Base-by-base conservation (phyloP, 106 monocot genomes). In the Agapanthus africanus region DNA sequence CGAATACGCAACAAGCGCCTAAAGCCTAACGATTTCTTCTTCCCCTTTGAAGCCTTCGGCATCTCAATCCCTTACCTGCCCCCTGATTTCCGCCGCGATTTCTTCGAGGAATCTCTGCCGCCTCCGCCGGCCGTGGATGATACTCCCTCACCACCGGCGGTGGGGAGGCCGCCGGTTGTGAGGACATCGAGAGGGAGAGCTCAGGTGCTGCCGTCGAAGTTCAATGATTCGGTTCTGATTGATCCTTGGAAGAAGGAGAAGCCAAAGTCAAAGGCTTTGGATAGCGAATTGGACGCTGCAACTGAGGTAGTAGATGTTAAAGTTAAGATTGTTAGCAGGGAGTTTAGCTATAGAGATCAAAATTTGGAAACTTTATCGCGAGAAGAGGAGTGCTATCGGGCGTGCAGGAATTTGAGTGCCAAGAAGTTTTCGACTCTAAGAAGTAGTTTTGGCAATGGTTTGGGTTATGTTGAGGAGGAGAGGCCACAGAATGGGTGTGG, bases 161-260 rank as follows among this genome's bases (percentile, higher is more conserved):
- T n/a, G n/a, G n/a, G n/a, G n/a, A 19, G 37, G 56, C 74, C 68
- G 61, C 81, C 83, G 46, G 40, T 83, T n/a, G 80, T 85, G 63
- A 71, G 81, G 71, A 77, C 80, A 4, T 76, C 76, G 19, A 37
- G 82, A 32, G 85, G 82, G 13, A 69, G 89, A 25, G 71, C 69
- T 25, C 82, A 70, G 71, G 79, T 72, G 23, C 61, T 80, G 18
- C 85, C 90, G 32, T 80, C 83, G 14, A 60, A 70, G 63, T 93
- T 90, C 63, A 87, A 67, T 63, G 84, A 93, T 47, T 89, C 95
- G 25, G 84, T 97, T 13, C 80, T 91, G 42, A 74, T 81, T 22
- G 81, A 88, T 28, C 81, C 83, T 0, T 74, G 68, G 76, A 84
- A 88, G 79, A 86, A 88, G 78, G 84, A 88, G 16, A 84, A 84